Base-by-base conservation (phyloP, 1,284 basidiomycete species). In the Trichosporon inkin region DNA sequence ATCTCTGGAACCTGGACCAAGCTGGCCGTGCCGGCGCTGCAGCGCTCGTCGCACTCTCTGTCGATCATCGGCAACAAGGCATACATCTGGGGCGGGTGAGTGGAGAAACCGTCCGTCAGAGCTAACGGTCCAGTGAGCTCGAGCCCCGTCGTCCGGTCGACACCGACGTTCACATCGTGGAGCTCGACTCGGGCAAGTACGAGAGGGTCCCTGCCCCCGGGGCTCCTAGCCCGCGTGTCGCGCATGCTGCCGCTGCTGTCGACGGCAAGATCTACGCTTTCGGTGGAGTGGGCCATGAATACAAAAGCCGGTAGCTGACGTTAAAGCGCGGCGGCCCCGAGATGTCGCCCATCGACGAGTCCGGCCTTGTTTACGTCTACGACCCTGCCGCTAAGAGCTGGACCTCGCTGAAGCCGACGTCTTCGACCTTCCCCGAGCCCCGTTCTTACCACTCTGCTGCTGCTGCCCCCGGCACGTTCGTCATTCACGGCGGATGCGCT, bases 401-500 rank as follows among this genome's bases (percentile, higher is more conserved):
- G 70, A 7, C 54, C 2, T 62, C 58, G 10, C 52, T 67, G 32
- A 40, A 22, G 2, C 58, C 65, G 8, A 28, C 63, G 0, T 19
- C 39, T 16, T 28, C 56, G 1, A 10, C 36, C 1, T 58, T 52
- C 57, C 68, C 68, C 36, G 10, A 36, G 11, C 56, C 66, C 0
- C 56, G 70, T 19, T 66, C 63, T 5, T 70, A 70, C 37, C 68
- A 70, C 64, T 61, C 56, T 19, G 56, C 63, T 10, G 60, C 66
- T 2, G 53, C 61, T 4, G 55, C 62, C 1, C 34, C 51, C 2
- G 47, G 38, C 34, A 17, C 37, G 11, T 52, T 71, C 13, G 44
- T 71, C 51, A 55, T 71, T 22, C 71, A 72, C 58, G 68, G 65
- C 7, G 71, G 71, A 13, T 71, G 70, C 44, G 24, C 56, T 1